Conservation (phyloP, 306 rosid species). For the Gastrolobium bilobum region DNA sequence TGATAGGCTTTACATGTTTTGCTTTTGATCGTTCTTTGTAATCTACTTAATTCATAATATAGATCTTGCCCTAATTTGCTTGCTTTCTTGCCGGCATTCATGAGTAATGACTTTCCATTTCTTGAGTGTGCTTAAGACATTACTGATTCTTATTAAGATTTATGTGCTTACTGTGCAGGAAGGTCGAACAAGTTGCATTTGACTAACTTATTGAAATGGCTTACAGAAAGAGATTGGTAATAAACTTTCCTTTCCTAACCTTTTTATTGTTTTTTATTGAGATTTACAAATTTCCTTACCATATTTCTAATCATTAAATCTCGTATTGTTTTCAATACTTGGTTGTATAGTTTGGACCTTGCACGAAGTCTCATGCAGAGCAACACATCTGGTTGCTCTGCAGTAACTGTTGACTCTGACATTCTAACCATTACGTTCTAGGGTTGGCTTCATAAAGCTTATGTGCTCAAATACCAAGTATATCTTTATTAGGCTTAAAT, state of each 20-base stretch:
- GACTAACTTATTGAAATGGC: slow-evolving; percentile 87
- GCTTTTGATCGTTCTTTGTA: too few species aligned
- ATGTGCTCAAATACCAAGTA: slow-evolving; percentile 11
- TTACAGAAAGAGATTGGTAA: slow-evolving; percentile 83
- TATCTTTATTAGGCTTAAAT: neutral
- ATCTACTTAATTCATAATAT: too few species aligned
- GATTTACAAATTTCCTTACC: slow-evolving; percentile 18
- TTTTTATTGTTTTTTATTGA: slow-evolving; percentile 24
- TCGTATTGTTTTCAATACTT: slow-evolving; percentile 1
- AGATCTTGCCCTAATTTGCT: slow-evolving; percentile 17
- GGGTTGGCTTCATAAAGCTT: slow-evolving; percentile 28
- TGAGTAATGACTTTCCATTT: slow-evolving; percentile 29
- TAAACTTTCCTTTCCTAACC: slow-evolving; percentile 44
- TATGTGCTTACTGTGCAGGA: slow-evolving; percentile 65
- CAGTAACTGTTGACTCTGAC: neutral
- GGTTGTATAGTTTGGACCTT: slow-evolving; percentile 22
- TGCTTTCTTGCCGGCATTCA: slow-evolving; percentile 21
- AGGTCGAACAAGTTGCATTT: slow-evolving; percentile 80
- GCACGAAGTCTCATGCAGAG: neutral
- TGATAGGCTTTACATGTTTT: slow-evolving; percentile 43
- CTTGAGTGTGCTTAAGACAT: slow-evolving; percentile 28
- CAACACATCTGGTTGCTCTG: slow-evolving; percentile 14
- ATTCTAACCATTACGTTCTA: slow-evolving; percentile 7
- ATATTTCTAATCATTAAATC: slow-evolving; percentile 25
- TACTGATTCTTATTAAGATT: slow-evolving; percentile 39